Base-by-base conservation (phyloP, 495 filamentous ascomycete species). In the Talaromyces proteolyticus region DNA sequence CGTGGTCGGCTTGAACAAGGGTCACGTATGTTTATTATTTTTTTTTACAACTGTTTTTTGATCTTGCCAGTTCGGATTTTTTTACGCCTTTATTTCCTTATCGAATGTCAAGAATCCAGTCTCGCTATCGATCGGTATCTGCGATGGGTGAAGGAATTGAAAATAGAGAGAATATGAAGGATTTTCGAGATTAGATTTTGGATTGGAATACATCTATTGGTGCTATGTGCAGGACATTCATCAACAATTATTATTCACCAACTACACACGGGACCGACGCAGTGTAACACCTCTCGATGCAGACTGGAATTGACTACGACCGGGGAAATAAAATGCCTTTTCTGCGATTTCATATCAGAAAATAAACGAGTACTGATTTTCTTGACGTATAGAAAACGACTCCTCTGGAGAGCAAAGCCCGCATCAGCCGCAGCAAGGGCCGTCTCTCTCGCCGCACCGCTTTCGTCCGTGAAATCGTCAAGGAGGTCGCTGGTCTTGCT, bases 391-490 rank as follows among this genome's bases (percentile, higher is more conserved):
- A 92, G 90, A 95, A 95, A 85, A 91, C 91, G 72, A 95, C 89
- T 58, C 75, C 88, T 56, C 81, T 89, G 65, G 68, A 76, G 64
- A 84, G 85, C 67, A 95, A 95, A 81, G 84, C 82, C 66, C 82
- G 87, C 60, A 84, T 95, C 66, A 93, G 88, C 63, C 81, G 87
- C 54, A 87, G 82, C 69, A 95, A 95, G 79, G 93, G 93, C 57
- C 83, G 89, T 67, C 77, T 91, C 66, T 92, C 88, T 74, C 91
- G 90, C 81, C 80, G 88, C 56, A 97, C 93, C 57, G 81, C 85
- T 54, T 96, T 97, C 75, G 92, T 96, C 55, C 79, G 88, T 58
- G 87, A 93, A 65, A 87, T 97, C 68, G 88, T 95, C 65, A 92
- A 90, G 79, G 93, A 97, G 77, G 93, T 96, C 55, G 61, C 70